A percentile compares a stretch with the other conserved stretches of the same genome.
phyloP scores from a whole-genome alignment of 768 basidiomycete genomes.

The Collybia sp. region DNA sequence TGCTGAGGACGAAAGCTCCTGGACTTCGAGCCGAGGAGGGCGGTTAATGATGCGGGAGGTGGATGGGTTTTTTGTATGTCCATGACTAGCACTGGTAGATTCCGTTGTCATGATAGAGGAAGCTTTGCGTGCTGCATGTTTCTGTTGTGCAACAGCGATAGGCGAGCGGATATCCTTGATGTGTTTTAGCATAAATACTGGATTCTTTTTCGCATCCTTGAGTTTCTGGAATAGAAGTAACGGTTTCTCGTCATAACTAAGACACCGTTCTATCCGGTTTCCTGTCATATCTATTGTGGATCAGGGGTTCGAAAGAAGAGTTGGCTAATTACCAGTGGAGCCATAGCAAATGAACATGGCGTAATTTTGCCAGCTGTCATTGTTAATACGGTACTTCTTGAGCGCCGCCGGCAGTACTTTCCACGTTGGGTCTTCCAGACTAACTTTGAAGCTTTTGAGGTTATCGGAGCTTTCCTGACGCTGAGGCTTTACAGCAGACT shows the following conservation, averaged over 20 bases:
- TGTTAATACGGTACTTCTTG: constrained; percentile 98
- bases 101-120: constrained; percentile 48
- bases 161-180: constrained; percentile 97
- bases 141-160: constrained; percentile 94
- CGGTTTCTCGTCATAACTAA: constrained; percentile 98
- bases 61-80: constrained; percentile 37
- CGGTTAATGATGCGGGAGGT: constrained; percentile 41
- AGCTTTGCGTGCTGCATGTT: constrained; percentile 86
- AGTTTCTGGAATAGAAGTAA: constrained; percentile 94
- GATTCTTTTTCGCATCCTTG: constrained; percentile 96
- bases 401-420: constrained; percentile 97
- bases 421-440: constrained; percentile 96
- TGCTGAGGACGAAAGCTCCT: constrained; percentile 47
- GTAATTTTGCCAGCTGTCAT: constrained; percentile 98
- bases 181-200: constrained; percentile 98
- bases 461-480: constrained; percentile 71
- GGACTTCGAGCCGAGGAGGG: constrained; percentile 69
- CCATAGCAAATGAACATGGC: constrained; percentile 99
- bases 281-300: constrained; percentile 29
- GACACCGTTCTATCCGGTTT: constrained; percentile 84
- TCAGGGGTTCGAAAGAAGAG: neutral
- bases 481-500: constrained; percentile 37
- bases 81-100: constrained; percentile 37
- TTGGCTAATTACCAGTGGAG: constrained; percentile 59
- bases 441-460: constrained; percentile 95